phyloP scores from a whole-genome alignment of 2,329 filamentous ascomycete species.

The Epichloe scottii region DNA sequence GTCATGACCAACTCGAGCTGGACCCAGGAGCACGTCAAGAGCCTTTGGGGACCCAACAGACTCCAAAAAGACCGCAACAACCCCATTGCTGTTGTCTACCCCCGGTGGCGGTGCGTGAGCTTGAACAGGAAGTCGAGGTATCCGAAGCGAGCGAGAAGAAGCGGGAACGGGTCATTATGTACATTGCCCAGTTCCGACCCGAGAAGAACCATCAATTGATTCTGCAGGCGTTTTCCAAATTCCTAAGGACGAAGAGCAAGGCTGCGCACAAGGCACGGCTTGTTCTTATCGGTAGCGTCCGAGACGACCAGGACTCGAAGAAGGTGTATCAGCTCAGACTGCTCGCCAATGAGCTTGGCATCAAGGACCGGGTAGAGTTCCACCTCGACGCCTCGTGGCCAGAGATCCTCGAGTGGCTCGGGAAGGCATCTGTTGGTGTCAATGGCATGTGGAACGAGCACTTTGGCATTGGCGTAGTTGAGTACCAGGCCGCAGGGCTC shows the following conservation, averaged over 20 bases:
- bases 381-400: slow-evolving; percentile 84
- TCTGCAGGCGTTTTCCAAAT: slow-evolving; percentile 69
- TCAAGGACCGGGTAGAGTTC: slow-evolving; percentile 78
- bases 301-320: slow-evolving; percentile 68
- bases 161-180: slow-evolving; percentile 65
- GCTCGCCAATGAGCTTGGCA: slow-evolving; percentile 71
- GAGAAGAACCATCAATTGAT: slow-evolving; percentile 94
- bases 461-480: slow-evolving; percentile 95
- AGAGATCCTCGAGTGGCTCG: slow-evolving; percentile 68
- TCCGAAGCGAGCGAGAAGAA: slow-evolving; percentile 53
- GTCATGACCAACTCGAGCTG: slow-evolving; percentile 97
- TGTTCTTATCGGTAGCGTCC: slow-evolving; percentile 83
- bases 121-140: slow-evolving; percentile 63
- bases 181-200: slow-evolving; percentile 93
- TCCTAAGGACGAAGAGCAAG: slow-evolving; percentile 43
- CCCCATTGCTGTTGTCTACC: slow-evolving; percentile 69
- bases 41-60: slow-evolving; percentile 59
- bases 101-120: slow-evolving; percentile 83
- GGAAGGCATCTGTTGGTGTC: slow-evolving; percentile 68
- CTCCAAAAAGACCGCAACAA: slow-evolving; percentile 30
- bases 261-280: slow-evolving; percentile 50
- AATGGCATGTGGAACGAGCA: slow-evolving; percentile 99
- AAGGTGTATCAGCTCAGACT: slow-evolving; percentile 80
- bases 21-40: slow-evolving; percentile 75
- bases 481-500: slow-evolving; percentile 91